Percentiles rank a stretch among this genome's conserved stretches.
Conservation (phyloP, 495 filamentous ascomycete genomes). For the Podospora anserina region DNA sequence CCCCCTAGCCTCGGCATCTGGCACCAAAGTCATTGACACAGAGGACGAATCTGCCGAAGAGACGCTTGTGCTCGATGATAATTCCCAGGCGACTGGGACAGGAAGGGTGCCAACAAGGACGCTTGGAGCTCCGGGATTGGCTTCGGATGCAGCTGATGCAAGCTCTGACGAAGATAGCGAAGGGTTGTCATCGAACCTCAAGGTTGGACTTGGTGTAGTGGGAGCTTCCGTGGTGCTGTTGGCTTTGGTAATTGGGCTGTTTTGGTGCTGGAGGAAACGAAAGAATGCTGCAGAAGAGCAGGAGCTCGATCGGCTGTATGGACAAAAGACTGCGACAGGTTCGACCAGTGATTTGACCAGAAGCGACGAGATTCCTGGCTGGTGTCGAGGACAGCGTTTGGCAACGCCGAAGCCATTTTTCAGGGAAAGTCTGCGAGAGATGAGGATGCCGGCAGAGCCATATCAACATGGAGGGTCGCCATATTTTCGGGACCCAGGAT, state of each 20-base stretch:
- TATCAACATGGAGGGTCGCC: slow-evolving; percentile 15
- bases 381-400: slow-evolving; percentile 32
- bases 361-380: slow-evolving; percentile 28
- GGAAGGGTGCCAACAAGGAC: background rate
- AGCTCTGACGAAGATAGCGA: background rate
- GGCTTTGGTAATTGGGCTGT: slow-evolving; percentile 18
- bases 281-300: slow-evolving; percentile 25
- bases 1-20: slow-evolving; percentile 4
- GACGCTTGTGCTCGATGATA: slow-evolving; percentile 21
- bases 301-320: slow-evolving; percentile 33
- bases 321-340: slow-evolving; percentile 19
- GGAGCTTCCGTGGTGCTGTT: slow-evolving; percentile 21
- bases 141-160: background rate
- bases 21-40: slow-evolving; percentile 17
- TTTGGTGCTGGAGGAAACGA: slow-evolving; percentile 28
- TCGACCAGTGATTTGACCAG: slow-evolving; percentile 17
- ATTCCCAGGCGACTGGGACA: slow-evolving; percentile 1
- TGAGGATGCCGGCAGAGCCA: slow-evolving; percentile 19
- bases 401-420: slow-evolving; percentile 18
- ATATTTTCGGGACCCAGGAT: background rate
- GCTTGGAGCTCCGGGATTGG: background rate
- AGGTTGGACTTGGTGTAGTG: slow-evolving; percentile 27
- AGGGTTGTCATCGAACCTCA: slow-evolving; percentile 13
- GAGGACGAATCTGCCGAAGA: slow-evolving; percentile 12
- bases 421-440: slow-evolving; percentile 3